These are phyloP conservation scores for Globisporangium spiculum DNA, from an alignment of 352 stramenopile genomes.

Conservation along the genomic window DNA sequence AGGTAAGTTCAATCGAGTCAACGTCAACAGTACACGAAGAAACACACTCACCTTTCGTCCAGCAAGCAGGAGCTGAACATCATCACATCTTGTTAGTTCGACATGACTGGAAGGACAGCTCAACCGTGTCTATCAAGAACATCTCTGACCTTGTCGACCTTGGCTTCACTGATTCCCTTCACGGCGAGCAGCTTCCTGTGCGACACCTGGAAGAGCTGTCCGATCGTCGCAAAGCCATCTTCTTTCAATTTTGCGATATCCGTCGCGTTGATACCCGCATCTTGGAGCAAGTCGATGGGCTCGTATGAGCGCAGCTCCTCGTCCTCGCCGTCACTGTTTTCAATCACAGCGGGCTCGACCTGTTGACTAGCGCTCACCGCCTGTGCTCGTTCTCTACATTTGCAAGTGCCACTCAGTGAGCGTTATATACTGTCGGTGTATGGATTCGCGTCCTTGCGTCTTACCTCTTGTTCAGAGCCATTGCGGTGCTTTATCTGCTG, in stretches of 20 bases:
- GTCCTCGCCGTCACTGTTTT: constrained; percentile 58
- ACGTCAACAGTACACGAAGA: not conserved
- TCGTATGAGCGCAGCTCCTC: constrained; percentile 61
- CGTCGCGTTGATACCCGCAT: constrained; percentile 66
- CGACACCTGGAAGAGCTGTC: constrained; percentile 78
- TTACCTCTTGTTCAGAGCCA: constrained; percentile 19
- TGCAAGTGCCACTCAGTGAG: not conserved
- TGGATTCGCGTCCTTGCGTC: not conserved
- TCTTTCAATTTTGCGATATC: constrained; percentile 82
- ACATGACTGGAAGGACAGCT: too few relatives aligned
- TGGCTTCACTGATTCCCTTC: constrained; percentile 89
- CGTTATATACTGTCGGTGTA: not conserved
- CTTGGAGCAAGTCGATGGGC: constrained; percentile 70
- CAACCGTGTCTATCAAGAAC: not conserved
- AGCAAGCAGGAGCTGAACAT: constrained; percentile 59
- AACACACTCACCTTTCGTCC: constrained; percentile 50
- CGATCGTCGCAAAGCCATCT: constrained; percentile 76
- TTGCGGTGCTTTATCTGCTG: not conserved
- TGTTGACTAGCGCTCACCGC: constrained; percentile 23
- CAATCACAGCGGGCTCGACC: constrained; percentile 24
- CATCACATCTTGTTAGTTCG: not conserved
- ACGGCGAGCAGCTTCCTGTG: constrained; percentile 64
- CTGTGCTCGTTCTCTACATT: constrained; percentile 20
- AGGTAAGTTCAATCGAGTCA: too few relatives aligned
- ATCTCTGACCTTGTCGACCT: constrained; percentile 69